Percentiles rank a stretch among this genome's conserved stretches.
Evolutionary conservation across 2,329 filamentous ascomycete genomes (phyloP).

Genomic region (Sclerotinia subarctica): DNA sequence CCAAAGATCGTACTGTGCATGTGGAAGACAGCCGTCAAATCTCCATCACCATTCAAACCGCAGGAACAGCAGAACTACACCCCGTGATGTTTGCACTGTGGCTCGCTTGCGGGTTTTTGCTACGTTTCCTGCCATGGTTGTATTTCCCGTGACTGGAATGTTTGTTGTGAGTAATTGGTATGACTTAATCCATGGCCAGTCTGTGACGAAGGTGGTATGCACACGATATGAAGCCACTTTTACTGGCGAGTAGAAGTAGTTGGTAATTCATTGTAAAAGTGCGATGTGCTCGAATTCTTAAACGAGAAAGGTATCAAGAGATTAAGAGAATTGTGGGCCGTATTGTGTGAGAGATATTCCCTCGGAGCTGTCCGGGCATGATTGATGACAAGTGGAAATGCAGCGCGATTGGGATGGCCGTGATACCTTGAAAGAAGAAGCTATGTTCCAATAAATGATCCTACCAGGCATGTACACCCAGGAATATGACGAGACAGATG

Average conservation of each 20-base stretch:
- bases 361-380: not conserved
- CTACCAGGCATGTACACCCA: not conserved
- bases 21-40: not conserved
- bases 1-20: not conserved
- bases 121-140: not conserved
- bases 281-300: not conserved
- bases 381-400: not conserved
- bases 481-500: not conserved
- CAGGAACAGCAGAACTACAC: slow-evolving; percentile 13
- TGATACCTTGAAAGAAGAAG: not conserved
- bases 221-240: not conserved
- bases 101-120: not conserved
- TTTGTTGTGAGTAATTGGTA: not conserved
- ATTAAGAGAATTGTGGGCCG: too few relatives aligned
- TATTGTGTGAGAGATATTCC: not conserved
- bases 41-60: not conserved
- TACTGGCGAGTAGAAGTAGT: not conserved
- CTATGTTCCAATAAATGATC: not conserved
- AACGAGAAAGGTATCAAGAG: not conserved
- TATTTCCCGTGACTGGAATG: not conserved
- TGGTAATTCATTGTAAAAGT: not conserved
- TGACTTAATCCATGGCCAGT: not conserved
- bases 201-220: not conserved
- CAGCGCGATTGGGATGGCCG: not conserved
- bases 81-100: not conserved